phyloP scores from a whole-genome alignment of 2,329 filamentous ascomycete genomes.

The Curvularia lunata region DNA sequence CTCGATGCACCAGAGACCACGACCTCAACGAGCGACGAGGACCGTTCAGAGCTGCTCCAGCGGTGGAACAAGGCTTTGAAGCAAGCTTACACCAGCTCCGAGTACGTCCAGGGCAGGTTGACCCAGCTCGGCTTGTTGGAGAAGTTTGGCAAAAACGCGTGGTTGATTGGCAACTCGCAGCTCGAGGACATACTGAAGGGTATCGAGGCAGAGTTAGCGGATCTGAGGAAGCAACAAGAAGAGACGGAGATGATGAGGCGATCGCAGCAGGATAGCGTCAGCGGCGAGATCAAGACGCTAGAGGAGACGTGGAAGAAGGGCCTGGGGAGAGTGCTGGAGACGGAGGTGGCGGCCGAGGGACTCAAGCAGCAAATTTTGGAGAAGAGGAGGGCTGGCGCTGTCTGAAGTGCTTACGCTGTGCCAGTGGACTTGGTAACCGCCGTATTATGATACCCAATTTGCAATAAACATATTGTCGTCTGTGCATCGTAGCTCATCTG shows the following conservation, averaged over 20 bases:
- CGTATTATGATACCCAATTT: constrained; percentile 16
- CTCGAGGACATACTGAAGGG: constrained; percentile 73
- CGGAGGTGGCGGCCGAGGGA: constrained; percentile 80
- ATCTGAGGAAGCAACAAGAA: constrained; percentile 72
- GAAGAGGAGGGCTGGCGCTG: constrained; percentile 42
- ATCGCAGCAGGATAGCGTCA: constrained; percentile 71
- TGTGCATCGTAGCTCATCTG: neutral
- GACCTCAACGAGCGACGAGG: constrained; percentile 45
- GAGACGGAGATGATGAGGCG: constrained; percentile 73
- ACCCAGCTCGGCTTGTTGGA: constrained; percentile 77
- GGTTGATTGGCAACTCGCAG: constrained; percentile 84
- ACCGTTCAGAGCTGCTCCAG: constrained; percentile 47
- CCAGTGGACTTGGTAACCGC: neutral
- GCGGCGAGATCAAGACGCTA: constrained; percentile 73
- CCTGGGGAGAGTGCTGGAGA: constrained; percentile 81
- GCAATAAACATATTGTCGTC: neutral
- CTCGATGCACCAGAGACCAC: constrained; percentile 64
- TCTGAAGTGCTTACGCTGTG: constrained; percentile 20
- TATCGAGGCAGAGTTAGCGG: constrained; percentile 77
- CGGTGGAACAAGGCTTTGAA: constrained; percentile 60
- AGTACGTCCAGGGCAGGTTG: constrained; percentile 63
- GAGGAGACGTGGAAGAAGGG: constrained; percentile 82
- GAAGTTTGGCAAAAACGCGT: constrained; percentile 83
- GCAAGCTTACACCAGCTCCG: constrained; percentile 63
- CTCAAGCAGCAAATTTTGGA: constrained; percentile 56